phyloP scores from a whole-genome alignment of 495 filamentous ascomycete genomes.

The Lindgomyces ingoldianus region DNA sequence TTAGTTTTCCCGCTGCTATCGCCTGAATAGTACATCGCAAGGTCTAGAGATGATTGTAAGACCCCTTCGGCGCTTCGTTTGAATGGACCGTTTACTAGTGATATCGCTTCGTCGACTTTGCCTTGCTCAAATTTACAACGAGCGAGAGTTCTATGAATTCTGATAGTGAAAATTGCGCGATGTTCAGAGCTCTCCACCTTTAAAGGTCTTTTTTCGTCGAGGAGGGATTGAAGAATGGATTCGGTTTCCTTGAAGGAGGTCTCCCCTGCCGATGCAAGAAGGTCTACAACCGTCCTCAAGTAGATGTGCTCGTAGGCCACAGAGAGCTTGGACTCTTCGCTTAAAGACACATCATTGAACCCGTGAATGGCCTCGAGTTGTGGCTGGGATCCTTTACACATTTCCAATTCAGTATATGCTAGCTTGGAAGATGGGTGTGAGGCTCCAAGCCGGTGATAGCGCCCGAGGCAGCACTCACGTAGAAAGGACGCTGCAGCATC shows the following conservation, averaged over 20 bases:
- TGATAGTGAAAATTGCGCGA: background rate
- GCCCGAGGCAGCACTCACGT: constrained; percentile 15
- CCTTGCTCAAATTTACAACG: constrained; percentile 13
- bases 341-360: background rate
- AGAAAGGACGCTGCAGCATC: background rate
- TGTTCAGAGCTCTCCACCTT: constrained; percentile 15
- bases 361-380: background rate
- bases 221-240: background rate
- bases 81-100: background rate
- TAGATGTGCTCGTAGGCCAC: constrained; percentile 26
- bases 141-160: constrained; percentile 8
- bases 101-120: constrained; percentile 14
- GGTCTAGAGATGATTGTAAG: constrained; percentile 9
- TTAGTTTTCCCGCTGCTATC: background rate
- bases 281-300: constrained; percentile 8
- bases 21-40: background rate
- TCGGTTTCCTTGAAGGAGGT: background rate
- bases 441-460: background rate
- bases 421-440: background rate
- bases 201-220: background rate
- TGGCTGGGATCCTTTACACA: background rate
- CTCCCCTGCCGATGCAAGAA: background rate
- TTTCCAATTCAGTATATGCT: constrained; percentile 8
- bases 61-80: constrained; percentile 7
- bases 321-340: constrained; percentile 1